Evolutionary conservation across 1,139 yeast genomes (phyloP).

Genomic region (Protomyces inouyei): DNA sequence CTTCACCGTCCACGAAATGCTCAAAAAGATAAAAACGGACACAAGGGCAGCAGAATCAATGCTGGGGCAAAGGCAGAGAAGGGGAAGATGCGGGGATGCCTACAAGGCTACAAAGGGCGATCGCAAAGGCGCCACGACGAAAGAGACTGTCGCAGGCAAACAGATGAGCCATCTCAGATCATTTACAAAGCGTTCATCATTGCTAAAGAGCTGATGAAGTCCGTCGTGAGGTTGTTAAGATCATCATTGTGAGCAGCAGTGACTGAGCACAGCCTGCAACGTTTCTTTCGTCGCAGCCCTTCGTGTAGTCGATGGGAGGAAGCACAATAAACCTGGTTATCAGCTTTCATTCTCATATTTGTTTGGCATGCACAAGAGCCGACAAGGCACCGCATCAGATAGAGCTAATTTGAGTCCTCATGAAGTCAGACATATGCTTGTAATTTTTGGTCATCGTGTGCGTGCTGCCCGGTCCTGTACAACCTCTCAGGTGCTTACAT

Average conservation of each 20-base stretch:
- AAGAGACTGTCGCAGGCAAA: background rate
- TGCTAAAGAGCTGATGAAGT: conserved; percentile 1
- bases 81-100: no score
- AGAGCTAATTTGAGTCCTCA: conserved; percentile 27
- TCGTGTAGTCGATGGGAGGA: background rate
- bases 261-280: background rate
- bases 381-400: conserved; percentile 17
- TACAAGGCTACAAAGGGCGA: no score
- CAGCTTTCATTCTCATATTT: background rate
- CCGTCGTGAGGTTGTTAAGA: background rate
- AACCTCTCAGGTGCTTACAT: no score
- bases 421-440: conserved; percentile 27
- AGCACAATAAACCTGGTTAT: background rate
- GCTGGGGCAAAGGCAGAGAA: no score
- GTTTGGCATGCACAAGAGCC: no score
- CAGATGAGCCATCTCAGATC: background rate
- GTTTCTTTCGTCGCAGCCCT: background rate
- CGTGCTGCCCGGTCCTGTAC: background rate
- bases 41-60: no score
- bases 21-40: no score
- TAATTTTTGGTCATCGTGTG: conserved; percentile 23
- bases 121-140: background rate
- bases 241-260: background rate
- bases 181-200: background rate
- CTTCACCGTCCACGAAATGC: no score